phyloP scores from a whole-genome alignment of 2,329 filamentous ascomycete species.

The Orbilia oligospora region DNA sequence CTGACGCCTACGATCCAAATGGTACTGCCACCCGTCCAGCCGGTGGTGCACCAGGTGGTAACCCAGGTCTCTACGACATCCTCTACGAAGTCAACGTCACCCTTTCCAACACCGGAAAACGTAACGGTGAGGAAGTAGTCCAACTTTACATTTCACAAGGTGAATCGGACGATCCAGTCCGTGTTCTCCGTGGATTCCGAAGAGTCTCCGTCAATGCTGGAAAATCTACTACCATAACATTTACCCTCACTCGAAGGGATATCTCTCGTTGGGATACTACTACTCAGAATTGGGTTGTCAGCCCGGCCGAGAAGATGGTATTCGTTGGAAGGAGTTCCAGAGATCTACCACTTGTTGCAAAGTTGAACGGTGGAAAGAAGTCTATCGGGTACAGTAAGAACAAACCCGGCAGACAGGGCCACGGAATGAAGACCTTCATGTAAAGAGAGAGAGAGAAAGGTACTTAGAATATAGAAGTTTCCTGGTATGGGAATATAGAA shows the following conservation, averaged over 20 bases:
- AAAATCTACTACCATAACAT: slow-evolving; percentile 71
- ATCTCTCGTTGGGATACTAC: slow-evolving; percentile 80
- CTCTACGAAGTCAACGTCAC: slow-evolving; percentile 78
- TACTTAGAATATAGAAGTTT: background rate
- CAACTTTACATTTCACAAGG: slow-evolving; percentile 87
- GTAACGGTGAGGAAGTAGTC: slow-evolving; percentile 78
- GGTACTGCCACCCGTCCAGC: slow-evolving; percentile 76
- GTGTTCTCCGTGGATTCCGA: slow-evolving; percentile 84
- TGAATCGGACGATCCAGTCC: slow-evolving; percentile 78
- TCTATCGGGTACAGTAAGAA: background rate
- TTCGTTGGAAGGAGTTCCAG: slow-evolving; percentile 57
- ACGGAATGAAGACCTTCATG: slow-evolving; percentile 15
- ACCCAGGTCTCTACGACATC: slow-evolving; percentile 76
- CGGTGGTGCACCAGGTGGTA: slow-evolving; percentile 75
- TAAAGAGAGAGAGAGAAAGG: background rate
- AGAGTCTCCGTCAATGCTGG: slow-evolving; percentile 79
- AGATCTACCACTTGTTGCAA: slow-evolving; percentile 46
- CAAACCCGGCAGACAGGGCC: background rate
- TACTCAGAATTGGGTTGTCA: slow-evolving; percentile 79
- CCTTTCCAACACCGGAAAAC: slow-evolving; percentile 79
- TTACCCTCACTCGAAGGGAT: slow-evolving; percentile 77
- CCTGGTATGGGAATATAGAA: background rate
- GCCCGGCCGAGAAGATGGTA: slow-evolving; percentile 67
- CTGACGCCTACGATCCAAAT: slow-evolving; percentile 72
- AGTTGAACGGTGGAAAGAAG: slow-evolving; percentile 27